phyloP scores from a whole-genome alignment of 2,329 filamentous ascomycete genomes.

The Fusarium phyllophilum region DNA sequence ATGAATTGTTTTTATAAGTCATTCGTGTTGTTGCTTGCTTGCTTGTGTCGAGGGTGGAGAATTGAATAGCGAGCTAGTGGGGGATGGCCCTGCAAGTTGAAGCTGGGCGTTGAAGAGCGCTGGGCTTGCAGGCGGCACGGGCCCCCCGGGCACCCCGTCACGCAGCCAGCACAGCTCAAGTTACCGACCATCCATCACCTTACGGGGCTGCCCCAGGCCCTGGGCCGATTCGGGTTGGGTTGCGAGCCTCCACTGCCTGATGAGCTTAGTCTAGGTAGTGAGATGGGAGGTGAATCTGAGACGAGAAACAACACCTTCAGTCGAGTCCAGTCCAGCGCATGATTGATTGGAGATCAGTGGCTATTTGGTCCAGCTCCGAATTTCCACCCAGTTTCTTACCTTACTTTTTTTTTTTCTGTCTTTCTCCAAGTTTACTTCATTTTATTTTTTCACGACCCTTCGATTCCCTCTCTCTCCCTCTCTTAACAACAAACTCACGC shows the following conservation, averaged over 20 bases:
- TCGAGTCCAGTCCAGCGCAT: slow-evolving; percentile 21
- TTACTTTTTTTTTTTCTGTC: not conserved
- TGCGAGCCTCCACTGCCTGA: slow-evolving; percentile 13
- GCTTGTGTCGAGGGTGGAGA: slow-evolving; percentile 12
- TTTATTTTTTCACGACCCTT: not conserved
- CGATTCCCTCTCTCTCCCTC: slow-evolving; percentile 8
- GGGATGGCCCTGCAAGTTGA: slow-evolving; percentile 27
- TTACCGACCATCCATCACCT: slow-evolving; percentile 1
- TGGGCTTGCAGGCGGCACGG: slow-evolving; percentile 32
- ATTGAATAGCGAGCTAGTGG: slow-evolving; percentile 24
- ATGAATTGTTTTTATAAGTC: slow-evolving; percentile 3
- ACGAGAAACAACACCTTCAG: slow-evolving; percentile 34
- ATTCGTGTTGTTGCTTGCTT: slow-evolving; percentile 4
- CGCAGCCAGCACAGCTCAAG: not conserved
- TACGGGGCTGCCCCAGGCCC: slow-evolving; percentile 10
- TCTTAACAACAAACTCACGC: slow-evolving; percentile 11
- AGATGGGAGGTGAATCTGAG: not conserved
- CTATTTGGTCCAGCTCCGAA: slow-evolving; percentile 26
- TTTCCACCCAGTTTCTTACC: slow-evolving; percentile 27
- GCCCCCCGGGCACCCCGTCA: slow-evolving; percentile 15
- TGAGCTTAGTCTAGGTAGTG: not conserved
- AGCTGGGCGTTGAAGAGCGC: slow-evolving; percentile 32
- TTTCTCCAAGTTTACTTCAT: not conserved
- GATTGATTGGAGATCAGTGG: slow-evolving; percentile 37
- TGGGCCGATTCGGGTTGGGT: slow-evolving; percentile 17